These are phyloP conservation scores for Alternaria ethzedia DNA, from an alignment of 2,329 filamentous ascomycete species.

Conservation along the genomic window DNA sequence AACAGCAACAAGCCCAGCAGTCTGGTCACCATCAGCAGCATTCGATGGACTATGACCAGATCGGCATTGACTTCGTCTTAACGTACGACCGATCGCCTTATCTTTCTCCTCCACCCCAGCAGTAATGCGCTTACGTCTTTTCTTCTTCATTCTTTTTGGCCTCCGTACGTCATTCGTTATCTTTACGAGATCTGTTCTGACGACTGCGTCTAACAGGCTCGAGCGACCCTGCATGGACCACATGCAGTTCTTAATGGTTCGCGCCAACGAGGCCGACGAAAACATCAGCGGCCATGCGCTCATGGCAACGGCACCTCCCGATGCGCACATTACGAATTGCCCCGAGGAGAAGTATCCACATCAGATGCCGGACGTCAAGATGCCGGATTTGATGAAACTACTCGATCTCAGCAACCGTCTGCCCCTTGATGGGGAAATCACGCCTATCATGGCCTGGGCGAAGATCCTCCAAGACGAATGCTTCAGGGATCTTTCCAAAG, in stretches of 20 bases:
- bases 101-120: slow-evolving; percentile 51
- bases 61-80: slow-evolving; percentile 89
- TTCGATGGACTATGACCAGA: slow-evolving; percentile 76
- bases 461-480: slow-evolving; percentile 69
- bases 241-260: slow-evolving; percentile 76
- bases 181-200: slow-evolving; percentile 38
- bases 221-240: slow-evolving; percentile 95
- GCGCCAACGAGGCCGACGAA: slow-evolving; percentile 61
- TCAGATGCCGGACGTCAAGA: slow-evolving; percentile 77
- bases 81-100: slow-evolving; percentile 79
- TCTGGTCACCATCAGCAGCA: slow-evolving; percentile 36
- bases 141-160: slow-evolving; percentile 23
- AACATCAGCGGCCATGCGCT: slow-evolving; percentile 81
- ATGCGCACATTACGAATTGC: slow-evolving; percentile 63
- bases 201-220: slow-evolving; percentile 62
- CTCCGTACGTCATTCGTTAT: slow-evolving; percentile 35
- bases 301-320: slow-evolving; percentile 89
- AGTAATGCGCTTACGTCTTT: slow-evolving; percentile 37
- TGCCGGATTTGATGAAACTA: slow-evolving; percentile 78
- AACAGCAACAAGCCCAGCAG: slow-evolving; percentile 31
- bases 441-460: slow-evolving; percentile 93
- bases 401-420: slow-evolving; percentile 83
- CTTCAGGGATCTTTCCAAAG: slow-evolving; percentile 67
- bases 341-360: slow-evolving; percentile 66
- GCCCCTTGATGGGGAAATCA: slow-evolving; percentile 87